Conservation (phyloP, 2,329 filamentous ascomycete genomes). For the Fusarium sterilihyphosum region DNA sequence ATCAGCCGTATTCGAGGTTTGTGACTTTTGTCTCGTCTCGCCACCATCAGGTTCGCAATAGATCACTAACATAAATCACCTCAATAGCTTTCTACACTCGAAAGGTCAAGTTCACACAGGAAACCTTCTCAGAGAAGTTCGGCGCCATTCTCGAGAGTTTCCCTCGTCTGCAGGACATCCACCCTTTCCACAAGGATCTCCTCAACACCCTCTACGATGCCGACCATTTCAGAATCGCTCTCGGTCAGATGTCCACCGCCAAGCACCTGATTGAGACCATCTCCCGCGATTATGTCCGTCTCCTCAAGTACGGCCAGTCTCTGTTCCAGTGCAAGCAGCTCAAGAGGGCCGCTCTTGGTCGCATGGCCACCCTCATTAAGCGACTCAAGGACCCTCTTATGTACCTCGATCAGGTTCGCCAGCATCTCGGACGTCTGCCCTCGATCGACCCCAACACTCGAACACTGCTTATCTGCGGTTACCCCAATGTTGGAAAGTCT, state of each 20-base stretch:
- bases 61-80: slow-evolving; percentile 12
- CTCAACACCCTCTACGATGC: slow-evolving; percentile 99
- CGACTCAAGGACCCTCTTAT: slow-evolving; percentile 92
- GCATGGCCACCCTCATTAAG: slow-evolving; percentile 98
- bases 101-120: slow-evolving; percentile 98
- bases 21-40: slow-evolving; percentile 4
- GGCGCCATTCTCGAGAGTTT: slow-evolving; percentile 91
- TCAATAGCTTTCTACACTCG: slow-evolving; percentile 85
- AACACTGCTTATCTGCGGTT: slow-evolving; percentile 95
- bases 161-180: slow-evolving; percentile 90
- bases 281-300: slow-evolving; percentile 92
- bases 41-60: neutral
- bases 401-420: slow-evolving; percentile 90
- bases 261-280: slow-evolving; percentile 98
- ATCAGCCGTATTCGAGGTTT: slow-evolving; percentile 86
- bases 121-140: slow-evolving; percentile 96
- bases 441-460: slow-evolving; percentile 98
- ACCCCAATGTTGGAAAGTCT: slow-evolving; percentile 97
- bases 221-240: slow-evolving; percentile 96
- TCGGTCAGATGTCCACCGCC: slow-evolving; percentile 94
- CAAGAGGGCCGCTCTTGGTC: slow-evolving; percentile 93
- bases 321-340: slow-evolving; percentile 99
- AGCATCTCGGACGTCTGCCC: slow-evolving; percentile 96
- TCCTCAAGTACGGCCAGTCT: slow-evolving; percentile 92
- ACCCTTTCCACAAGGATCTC: slow-evolving; percentile 84